Evolutionary conservation across 805 yeast species (phyloP).

Genomic region (Ascoidea rubescens): DNA sequence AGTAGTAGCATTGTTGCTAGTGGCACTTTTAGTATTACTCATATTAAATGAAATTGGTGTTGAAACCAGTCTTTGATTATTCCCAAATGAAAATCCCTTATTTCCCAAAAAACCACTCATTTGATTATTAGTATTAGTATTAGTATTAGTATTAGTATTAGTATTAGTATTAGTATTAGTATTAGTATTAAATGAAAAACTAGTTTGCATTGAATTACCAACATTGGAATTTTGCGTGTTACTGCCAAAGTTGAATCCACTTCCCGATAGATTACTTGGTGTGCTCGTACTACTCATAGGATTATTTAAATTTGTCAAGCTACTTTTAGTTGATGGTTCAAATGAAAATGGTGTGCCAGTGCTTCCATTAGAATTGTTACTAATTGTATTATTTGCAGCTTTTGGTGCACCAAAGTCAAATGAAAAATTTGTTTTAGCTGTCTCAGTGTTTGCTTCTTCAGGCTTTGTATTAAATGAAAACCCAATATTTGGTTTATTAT

Average conservation of each 20-base stretch:
- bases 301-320: background rate
- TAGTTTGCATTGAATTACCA: background rate
- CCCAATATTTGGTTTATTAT: too few species aligned
- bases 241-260: background rate
- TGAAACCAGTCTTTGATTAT: background rate
- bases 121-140: background rate
- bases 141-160: background rate
- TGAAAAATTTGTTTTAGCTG: too few species aligned
- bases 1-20: too few species aligned
- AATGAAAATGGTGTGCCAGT: background rate
- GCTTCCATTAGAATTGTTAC: background rate
- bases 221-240: background rate
- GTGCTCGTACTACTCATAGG: too few species aligned
- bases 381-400: too few species aligned
- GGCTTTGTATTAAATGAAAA: too few species aligned
- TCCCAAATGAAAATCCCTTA: too few species aligned
- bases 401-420: too few species aligned
- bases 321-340: background rate
- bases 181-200: background rate
- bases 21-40: background rate
- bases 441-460: too few species aligned
- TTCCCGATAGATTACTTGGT: background rate
- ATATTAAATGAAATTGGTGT: background rate
- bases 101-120: background rate
- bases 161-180: background rate